Evolutionary conservation across 352 stramenopile species (phyloP), one percentile per base, ranked within the genome.

Genomic region (Peronospora farinosa): DNA sequence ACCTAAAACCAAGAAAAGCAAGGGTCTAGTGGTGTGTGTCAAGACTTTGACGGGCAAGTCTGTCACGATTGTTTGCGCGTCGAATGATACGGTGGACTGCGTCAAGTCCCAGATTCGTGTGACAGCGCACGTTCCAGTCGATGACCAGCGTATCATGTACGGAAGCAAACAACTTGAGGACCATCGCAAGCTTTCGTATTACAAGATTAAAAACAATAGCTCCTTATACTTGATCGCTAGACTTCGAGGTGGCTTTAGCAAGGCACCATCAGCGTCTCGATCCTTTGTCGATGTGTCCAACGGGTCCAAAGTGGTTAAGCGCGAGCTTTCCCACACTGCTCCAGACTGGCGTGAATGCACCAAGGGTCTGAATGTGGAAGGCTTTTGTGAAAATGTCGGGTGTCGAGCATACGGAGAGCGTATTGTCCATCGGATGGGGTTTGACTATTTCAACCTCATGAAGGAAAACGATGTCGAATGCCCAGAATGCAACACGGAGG

Each of bases 291-390:
- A 72, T 56, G 57, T 72, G 5, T 60, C 63, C 0, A 33, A 65
- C 30, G 13, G 35, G 0, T 67, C 53, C 4, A 21, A 54, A n/a
- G 35, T 72, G 13, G 13, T 42, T 12, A 2, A 40, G 8, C 15
- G 15, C 2, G 28, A 51, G 2, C 66, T 69, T 39, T 47, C 12
- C 12, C 6, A 12, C 0, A n/a, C 13, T 5, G 59, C 37, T 16
- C 51, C 54, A 3, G 13, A 21, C 2, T 69, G 54, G 59, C 48
- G 40, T 5, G 6, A 4, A 51, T 32, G 28, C n/a, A 0, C 7
- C 47, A 54, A 54, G 53, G 65, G 2, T 46, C 50, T 74, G 1
- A 69, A 71, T 15, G 58, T 74, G 27, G 61, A 69, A 60, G 65
- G 65, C 8, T 17, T 13, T 7, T 74, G 57, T 45, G 17, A 9